Evolutionary conservation across 2,329 filamentous ascomycete genomes (phyloP), one percentile per base, ranked within the genome.

Genomic region (Apiospora pterosperma): DNA sequence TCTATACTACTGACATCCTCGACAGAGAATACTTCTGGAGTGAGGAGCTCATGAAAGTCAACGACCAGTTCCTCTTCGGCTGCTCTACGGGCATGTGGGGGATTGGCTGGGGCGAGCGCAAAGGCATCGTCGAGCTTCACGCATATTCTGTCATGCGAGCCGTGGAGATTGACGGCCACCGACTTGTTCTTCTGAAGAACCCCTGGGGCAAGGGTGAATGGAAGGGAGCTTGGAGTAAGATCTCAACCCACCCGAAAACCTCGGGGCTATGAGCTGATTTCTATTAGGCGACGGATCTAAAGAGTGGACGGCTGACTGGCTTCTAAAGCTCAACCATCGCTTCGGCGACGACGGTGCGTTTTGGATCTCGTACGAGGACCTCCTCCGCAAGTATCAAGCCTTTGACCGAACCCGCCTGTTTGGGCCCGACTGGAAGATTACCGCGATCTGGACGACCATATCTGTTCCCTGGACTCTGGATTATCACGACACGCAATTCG

Each of bases 151-250:
- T 90, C 10, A 84, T 88, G 68, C 81, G 85, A 67, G 81, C 83
- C 1, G 78, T 84, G 16, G 88, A 90, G 67, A 79, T 87, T 62
- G 83, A 88, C 44, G 88, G 86, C 1, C 79, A 88, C 34, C 84
- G 89, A 2, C 79, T 93, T 1, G 79, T 93, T 3, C 83, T 88
- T 61, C 79, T 92, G 42, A 85, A 83, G 68, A 96, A 96, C 70
- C 92, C 92, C 0, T 96, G 92, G 92, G 92, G 92, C 1, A 88
- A 88, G 68, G 87, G 86, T 36, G 92, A 93, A 76, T 96, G 92
- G 92, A 90, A 86, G 36, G 92, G 92, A 1, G 82, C 91, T 1
- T 96, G 92, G 92, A 89, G 86, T 73, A 66, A 69, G 76, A 68
- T 5, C 23, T 7, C 36, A 23, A 25, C 12, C n/a, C 25, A 21